Conservation (phyloP, 768 basidiomycete genomes). For the Trametes sanguinea region DNA sequence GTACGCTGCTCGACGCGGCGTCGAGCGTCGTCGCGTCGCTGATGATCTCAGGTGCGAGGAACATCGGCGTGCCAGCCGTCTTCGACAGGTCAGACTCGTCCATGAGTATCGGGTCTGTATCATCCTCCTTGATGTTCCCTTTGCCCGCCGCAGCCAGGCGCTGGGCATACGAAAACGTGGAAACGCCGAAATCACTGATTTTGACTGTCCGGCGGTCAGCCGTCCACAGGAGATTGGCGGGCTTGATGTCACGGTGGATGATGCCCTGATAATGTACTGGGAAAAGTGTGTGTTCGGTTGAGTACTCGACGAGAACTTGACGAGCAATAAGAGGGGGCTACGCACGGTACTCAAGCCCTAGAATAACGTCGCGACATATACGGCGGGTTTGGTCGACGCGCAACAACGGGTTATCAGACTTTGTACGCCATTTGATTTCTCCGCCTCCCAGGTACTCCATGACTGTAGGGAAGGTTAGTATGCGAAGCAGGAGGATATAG, state of each 20-base stretch:
- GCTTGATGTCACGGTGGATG: constrained; percentile 99
- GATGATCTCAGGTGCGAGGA: constrained; percentile 95
- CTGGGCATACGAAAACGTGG: constrained; percentile 92
- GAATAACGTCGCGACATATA: constrained; percentile 89
- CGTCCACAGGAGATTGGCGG: constrained; percentile 93
- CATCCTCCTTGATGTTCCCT: constrained; percentile 31
- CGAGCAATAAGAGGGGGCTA: constrained; percentile 24
- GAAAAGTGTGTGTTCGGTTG: background rate
- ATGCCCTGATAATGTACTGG: constrained; percentile 98
- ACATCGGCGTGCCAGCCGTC: constrained; percentile 93
- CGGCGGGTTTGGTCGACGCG: constrained; percentile 80
- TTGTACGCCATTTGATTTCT: constrained; percentile 87
- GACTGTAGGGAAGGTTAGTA: constrained; percentile 50
- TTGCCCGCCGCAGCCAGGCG: constrained; percentile 66
- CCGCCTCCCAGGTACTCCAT: constrained; percentile 97
- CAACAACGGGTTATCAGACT: constrained; percentile 67
- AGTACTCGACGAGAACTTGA: background rate
- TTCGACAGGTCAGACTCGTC: constrained; percentile 88
- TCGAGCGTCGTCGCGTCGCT: constrained; percentile 46
- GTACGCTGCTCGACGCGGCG: constrained; percentile 33
- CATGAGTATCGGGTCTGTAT: constrained; percentile 63
- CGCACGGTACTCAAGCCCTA: constrained; percentile 94
- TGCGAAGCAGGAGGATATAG: background rate
- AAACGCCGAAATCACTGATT: constrained; percentile 97
- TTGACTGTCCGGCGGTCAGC: constrained; percentile 87